phyloP scores from a whole-genome alignment of 495 filamentous ascomycete species.

The Daldinia vernicosa region DNA sequence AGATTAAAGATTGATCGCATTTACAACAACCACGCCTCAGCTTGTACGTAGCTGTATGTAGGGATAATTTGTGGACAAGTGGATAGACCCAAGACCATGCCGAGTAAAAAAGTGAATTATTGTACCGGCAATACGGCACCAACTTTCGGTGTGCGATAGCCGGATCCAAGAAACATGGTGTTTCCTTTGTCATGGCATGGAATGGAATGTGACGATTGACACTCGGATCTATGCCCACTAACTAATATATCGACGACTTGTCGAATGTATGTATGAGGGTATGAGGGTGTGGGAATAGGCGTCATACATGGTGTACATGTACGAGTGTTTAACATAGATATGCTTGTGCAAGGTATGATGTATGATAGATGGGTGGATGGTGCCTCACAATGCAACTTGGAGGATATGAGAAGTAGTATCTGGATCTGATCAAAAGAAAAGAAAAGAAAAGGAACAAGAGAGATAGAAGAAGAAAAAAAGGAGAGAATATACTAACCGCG shows the following conservation, averaged over 20 bases:
- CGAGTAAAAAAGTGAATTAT: background rate
- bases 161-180: background rate
- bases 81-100: background rate
- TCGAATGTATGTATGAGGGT: background rate
- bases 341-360: conserved; percentile 39
- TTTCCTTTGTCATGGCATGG: conserved; percentile 25
- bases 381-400: conserved; percentile 24
- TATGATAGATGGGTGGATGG: conserved; percentile 18
- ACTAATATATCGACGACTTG: conserved; percentile 8
- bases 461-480: conserved; percentile 5
- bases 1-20: conserved; percentile 10
- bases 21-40: background rate
- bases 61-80: conserved; percentile 5
- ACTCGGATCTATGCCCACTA: conserved; percentile 21
- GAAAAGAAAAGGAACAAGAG: background rate
- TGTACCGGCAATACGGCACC: conserved; percentile 28
- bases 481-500: conserved; percentile 55
- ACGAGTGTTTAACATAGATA: conserved; percentile 22
- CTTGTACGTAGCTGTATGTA: background rate
- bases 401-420: conserved; percentile 1
- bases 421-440: conserved; percentile 7
- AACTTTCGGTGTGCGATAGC: conserved; percentile 34
- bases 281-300: conserved; percentile 12
- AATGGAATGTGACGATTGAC: conserved; percentile 20
- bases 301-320: conserved; percentile 13